Percentiles rank a stretch among this genome's conserved stretches.
Evolutionary conservation across 2,329 filamentous ascomycete species (phyloP).

Genomic region (Ceratocystis cacaofunesta): DNA sequence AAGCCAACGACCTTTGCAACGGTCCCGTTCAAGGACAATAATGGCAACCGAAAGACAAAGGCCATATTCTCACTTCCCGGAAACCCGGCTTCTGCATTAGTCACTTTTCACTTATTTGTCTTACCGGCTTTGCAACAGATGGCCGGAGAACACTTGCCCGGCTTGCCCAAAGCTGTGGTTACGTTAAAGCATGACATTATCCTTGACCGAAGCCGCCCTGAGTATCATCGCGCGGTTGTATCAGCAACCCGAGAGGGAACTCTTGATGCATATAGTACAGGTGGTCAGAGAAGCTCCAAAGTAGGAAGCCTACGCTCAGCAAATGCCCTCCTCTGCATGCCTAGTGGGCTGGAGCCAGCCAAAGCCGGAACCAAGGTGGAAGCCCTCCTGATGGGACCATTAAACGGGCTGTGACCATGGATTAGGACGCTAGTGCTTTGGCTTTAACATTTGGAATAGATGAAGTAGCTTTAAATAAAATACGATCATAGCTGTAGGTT

Average conservation of each 20-base stretch:
- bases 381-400: slow-evolving; percentile 54
- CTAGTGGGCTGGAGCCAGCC: slow-evolving; percentile 46
- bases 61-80: slow-evolving; percentile 82
- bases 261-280: slow-evolving; percentile 66
- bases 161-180: slow-evolving; percentile 59
- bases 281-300: slow-evolving; percentile 74
- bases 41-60: slow-evolving; percentile 44
- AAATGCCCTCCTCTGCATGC: slow-evolving; percentile 71
- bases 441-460: too few relatives aligned
- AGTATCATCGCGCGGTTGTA: slow-evolving; percentile 81
- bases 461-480: background rate
- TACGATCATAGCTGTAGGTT: background rate
- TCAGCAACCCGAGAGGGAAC: slow-evolving; percentile 48
- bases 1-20: slow-evolving; percentile 97
- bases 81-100: slow-evolving; percentile 83
- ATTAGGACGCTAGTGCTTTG: background rate
- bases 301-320: slow-evolving; percentile 81
- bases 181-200: slow-evolving; percentile 55
- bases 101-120: slow-evolving; percentile 89
- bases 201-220: slow-evolving; percentile 60
- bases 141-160: slow-evolving; percentile 50
- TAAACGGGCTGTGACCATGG: slow-evolving; percentile 11
- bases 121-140: slow-evolving; percentile 70
- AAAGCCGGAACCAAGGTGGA: slow-evolving; percentile 57
- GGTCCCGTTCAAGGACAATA: slow-evolving; percentile 43